Evolutionary conservation across 202 grass and related monocot genomes (phyloP), one percentile per base, ranked within the genome.

Genomic region (Schoenoplectus triqueter): DNA sequence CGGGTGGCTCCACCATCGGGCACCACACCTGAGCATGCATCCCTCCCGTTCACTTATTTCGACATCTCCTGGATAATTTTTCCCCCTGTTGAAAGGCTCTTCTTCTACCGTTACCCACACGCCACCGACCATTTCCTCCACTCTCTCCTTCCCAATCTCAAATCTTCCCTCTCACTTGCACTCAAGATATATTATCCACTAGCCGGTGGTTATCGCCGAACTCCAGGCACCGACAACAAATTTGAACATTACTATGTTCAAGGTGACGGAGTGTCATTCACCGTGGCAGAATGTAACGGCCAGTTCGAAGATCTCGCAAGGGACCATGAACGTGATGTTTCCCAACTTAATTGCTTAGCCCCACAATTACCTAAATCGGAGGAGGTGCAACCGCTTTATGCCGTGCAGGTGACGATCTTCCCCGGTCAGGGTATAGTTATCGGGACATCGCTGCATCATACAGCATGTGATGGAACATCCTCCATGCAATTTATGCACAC

Each of bases 131-230:
- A 87, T 54, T 90, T 95, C 88, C 21, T 56, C 59, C 67, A 87
- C 64, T 63, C 62, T 57, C 63, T 91, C 66, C 89, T 94, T 18
- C 92, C 92, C 1, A 20, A 7, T 84, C 89, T 97, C 79, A 80
- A 84, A 54, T 82, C 86, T 68, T 91, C 94, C 94, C 94, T 97
- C 82, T 87, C 94, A 78, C 87, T 87, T 74, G 84, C 92, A 77
- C 73, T 97, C 57, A 83, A 80, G 57, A 5, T 57, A 1, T 97
- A 92, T 89, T 86, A 90, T 87, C 94, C 94, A 0, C 71, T 97
- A 10, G 81, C 88, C 11, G 92, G 95, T 22, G 39, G 48, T 65
- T 60, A 60, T 44, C 73, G 92, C 77, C 90, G 78, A 82, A 84
- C 82, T 5, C 84, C 88, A 7, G 60, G 64, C 81, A 52, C 82